Percentiles rank a stretch among this genome's conserved stretches.
Evolutionary conservation across 2,329 filamentous ascomycete genomes (phyloP).

Genomic region (Monosporascus sp.): DNA sequence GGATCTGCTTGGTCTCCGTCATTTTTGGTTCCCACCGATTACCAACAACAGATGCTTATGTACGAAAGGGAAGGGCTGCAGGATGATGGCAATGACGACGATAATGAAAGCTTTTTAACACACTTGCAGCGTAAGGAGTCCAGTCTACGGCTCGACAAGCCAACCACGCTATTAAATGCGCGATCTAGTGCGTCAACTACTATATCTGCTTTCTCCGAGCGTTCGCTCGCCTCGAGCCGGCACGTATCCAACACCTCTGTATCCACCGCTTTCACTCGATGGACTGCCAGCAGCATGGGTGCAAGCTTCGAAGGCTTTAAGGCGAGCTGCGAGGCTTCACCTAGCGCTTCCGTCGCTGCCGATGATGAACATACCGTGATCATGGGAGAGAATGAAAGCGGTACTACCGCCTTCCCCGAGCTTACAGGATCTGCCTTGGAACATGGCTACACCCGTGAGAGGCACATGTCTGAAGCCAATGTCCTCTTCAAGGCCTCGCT

Average conservation of each 20-base stretch:
- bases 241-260: slow-evolving; percentile 50
- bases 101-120: slow-evolving; percentile 22
- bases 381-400: slow-evolving; percentile 7
- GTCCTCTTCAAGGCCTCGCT: slow-evolving; percentile 15
- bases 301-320: slow-evolving; percentile 29
- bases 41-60: slow-evolving; percentile 47
- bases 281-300: slow-evolving; percentile 48
- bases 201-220: slow-evolving; percentile 41
- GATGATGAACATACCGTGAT: slow-evolving; percentile 13
- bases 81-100: slow-evolving; percentile 28
- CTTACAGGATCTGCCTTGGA: slow-evolving; percentile 2
- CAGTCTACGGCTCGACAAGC: slow-evolving; percentile 27
- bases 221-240: slow-evolving; percentile 41
- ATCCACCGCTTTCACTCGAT: slow-evolving; percentile 48
- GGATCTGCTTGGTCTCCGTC: slow-evolving; percentile 57
- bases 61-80: slow-evolving; percentile 28
- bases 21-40: slow-evolving; percentile 57
- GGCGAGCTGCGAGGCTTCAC: slow-evolving; percentile 11
- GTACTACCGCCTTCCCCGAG: slow-evolving; percentile 1
- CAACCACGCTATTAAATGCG: slow-evolving; percentile 30
- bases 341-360: background rate
- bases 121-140: slow-evolving; percentile 22
- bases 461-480: slow-evolving; percentile 25
- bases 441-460: slow-evolving; percentile 16
- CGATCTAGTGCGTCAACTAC: slow-evolving; percentile 53